Base-by-base conservation (phyloP, 257 asterid species). In the Solanum gracilifrons region DNA sequence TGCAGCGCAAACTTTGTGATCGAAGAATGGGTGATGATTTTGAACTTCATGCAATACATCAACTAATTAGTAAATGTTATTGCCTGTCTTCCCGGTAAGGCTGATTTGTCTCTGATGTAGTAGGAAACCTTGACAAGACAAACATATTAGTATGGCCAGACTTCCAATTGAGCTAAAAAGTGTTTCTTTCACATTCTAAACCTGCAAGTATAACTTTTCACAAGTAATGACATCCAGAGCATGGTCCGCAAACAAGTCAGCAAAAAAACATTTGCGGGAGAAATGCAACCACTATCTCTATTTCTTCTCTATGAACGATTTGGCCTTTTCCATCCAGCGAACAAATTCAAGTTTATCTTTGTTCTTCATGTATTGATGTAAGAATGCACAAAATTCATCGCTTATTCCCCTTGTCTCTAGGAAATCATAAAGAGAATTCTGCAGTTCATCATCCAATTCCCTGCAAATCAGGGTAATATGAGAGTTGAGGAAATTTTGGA, bases 381-480 rank as follows among this genome's bases (percentile, higher is more conserved):
- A 89, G 91, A 93, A 95, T 75, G 74, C 95, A 51, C 95, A 94
- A 89, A 97, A 92, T 9, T 90, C 89, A 41, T 96, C 99, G 16
- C 92, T 94, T 88, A 97, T 85, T 86, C 98, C 98, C 92, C 98
- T 95, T 6, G 72, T 88, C 93, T 94, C 98, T 72, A 96, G 91
- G 94, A 91, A 97, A 80, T 92, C 95, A 82, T 96, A 96, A 71
- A 97, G 95, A 16, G 93, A 92, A 85, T 92, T 88, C 90, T 93
- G 99, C 88, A 97, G 90, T 36, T 91, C 93, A 88, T 96, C 98
- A 62, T 94, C 98, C 92, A 95, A 74, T 88, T 95, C 99, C 92
- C 99, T 96, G 94, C 32, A 69, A 86, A 48, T 13, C 83, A 82
- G 4, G 43, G 85, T 32, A 82, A 8, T 27, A 20, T 18, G 29